Percentiles rank a stretch among this genome's conserved stretches.
Evolutionary conservation across 2,329 filamentous ascomycete genomes (phyloP).

Genomic region (Xylariaceae sp.): DNA sequence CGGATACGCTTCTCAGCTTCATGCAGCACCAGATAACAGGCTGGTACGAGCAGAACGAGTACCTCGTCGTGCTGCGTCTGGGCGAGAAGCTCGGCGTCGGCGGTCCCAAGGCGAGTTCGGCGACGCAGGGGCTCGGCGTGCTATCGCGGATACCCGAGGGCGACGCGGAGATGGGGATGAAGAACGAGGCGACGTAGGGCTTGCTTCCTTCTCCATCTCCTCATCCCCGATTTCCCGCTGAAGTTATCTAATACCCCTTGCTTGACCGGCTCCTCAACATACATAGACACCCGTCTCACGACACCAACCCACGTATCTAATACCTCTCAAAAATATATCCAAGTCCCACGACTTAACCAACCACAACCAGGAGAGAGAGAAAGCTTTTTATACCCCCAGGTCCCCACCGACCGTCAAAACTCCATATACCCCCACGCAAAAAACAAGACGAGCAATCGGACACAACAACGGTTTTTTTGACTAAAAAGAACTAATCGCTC

Average conservation of each 20-base stretch:
- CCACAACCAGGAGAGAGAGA: not conserved
- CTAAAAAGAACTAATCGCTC: constrained; percentile 21
- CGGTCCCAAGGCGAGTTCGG: constrained; percentile 27
- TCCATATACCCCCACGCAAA: not conserved
- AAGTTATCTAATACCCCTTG: not conserved
- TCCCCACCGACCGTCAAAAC: too few species aligned
- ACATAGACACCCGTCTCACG: constrained; percentile 19
- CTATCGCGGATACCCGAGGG: constrained; percentile 53
- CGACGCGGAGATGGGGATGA: constrained; percentile 40
- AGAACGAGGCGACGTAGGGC: too few species aligned
- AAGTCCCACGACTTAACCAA: constrained; percentile 20
- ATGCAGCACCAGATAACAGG: constrained; percentile 63
- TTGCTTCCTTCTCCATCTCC: too few species aligned
- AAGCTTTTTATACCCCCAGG: not conserved
- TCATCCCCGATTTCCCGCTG: too few species aligned
- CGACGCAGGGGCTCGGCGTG: constrained; percentile 40
- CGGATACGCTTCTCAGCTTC: constrained; percentile 76
- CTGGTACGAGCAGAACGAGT: constrained; percentile 72
- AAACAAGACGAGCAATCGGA: constrained; percentile 19
- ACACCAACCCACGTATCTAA: constrained; percentile 11
- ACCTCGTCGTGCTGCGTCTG: constrained; percentile 69
- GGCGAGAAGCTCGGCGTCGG: constrained; percentile 75
- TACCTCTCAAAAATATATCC: not conserved
- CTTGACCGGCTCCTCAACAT: not conserved
- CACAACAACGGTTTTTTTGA: not conserved